Evolutionary conservation across 805 yeast species (phyloP), one percentile per base, ranked within the genome.

Genomic region (Wickerhamiella brachini): DNA sequence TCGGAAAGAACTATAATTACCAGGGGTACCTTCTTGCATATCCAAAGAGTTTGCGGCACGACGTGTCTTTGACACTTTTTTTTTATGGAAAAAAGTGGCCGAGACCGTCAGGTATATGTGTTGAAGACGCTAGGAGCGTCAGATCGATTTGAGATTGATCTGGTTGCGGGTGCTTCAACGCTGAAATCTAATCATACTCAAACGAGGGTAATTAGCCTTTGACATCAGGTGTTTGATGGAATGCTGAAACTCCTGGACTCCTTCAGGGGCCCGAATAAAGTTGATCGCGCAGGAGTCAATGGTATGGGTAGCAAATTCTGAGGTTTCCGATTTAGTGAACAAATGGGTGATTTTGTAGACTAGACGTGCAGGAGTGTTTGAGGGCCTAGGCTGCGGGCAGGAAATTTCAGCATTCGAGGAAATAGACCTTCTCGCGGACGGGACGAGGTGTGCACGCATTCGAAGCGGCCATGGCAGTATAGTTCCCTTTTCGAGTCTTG

Each of bases 21-120:
- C 53, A 8, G 46, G 49, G 5, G 50, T 51, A n/a, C 45, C 41
- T 20, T 48, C 51, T 51, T 51, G 51, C 53, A 51, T 51, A 13
- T 42, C 37, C 38, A 39, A 24, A 24, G 22, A 15, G 23, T 42
- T 22, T 41, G 18, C 24, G 29, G 6, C 29, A 20, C 22, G 5
- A 17, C 15, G 41, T 21, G 15, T 24, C 42, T 31, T 9, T 39
- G 34, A 39, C 48, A 39, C 48, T 31, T 24, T 43, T 20, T 22
- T 17, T 38, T 15, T 9, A 48, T 3, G 12, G 12, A 29, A 29
- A 29, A 29, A 29, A 29, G 15, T 29, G 34, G 34, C 34, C 15
- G 34, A 29, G 34, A 29, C 34, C 15, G 34, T 29, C 34, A 29
- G 34, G 34, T 29, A 29, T 29, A 29, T 29, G 34, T 29, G 34